Evolutionary conservation across 2,329 filamentous ascomycete species (phyloP).

Genomic region (Aspergillus oerlinghausenensis): DNA sequence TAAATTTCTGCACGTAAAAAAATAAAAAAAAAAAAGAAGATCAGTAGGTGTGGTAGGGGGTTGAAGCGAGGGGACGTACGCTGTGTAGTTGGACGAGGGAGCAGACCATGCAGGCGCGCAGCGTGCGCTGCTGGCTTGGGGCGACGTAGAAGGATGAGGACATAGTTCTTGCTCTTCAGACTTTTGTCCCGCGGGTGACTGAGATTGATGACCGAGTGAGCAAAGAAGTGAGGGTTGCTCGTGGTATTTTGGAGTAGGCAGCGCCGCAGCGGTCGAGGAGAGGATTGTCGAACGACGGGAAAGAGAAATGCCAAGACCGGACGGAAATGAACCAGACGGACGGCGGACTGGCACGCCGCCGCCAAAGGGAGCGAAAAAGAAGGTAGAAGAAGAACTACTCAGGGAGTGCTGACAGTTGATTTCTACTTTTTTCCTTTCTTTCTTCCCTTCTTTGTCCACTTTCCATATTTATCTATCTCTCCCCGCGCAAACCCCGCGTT

Average conservation of each 20-base stretch:
- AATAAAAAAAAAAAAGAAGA: neutral
- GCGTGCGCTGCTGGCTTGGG: constrained; percentile 71
- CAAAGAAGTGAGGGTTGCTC: neutral
- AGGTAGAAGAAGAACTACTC: constrained; percentile 11
- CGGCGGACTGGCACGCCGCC: neutral
- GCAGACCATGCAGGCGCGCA: constrained; percentile 98
- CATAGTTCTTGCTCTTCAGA: neutral
- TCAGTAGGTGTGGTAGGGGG: constrained; percentile 1
- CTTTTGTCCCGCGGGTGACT: neutral
- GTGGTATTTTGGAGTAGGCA: neutral
- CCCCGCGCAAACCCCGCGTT: neutral
- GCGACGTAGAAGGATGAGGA: constrained; percentile 61
- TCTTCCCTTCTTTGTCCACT: constrained; percentile 1
- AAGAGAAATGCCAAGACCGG: constrained; percentile 28
- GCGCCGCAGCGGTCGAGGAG: constrained; percentile 14
- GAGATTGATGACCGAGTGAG: neutral
- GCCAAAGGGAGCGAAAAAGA: neutral
- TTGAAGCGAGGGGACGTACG: constrained; percentile 45
- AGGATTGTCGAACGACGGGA: constrained; percentile 22
- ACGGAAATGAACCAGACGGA: constrained; percentile 8
- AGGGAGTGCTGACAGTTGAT: constrained; percentile 7
- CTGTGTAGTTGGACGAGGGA: constrained; percentile 81
- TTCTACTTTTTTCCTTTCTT: neutral
- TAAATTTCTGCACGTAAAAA: constrained; percentile 63
- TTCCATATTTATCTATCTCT: neutral